These are phyloP conservation scores for Insectozyma bohioensis DNA, from an alignment of 1,139 yeast genomes.

Conservation along the genomic window DNA sequence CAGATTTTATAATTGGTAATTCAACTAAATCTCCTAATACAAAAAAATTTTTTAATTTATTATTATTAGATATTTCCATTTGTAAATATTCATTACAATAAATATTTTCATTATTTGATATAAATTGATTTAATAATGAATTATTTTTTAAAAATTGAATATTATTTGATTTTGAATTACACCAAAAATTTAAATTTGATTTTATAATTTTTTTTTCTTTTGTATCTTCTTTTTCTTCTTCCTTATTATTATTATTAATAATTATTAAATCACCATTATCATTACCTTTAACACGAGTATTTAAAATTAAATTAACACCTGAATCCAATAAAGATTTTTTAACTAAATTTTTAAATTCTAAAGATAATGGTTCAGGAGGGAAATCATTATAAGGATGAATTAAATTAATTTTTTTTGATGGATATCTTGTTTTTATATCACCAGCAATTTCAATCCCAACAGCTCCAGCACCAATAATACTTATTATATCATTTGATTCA, in stretches of 20 bases:
- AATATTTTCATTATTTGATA: slow-evolving; percentile 28
- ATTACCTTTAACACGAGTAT: slow-evolving; percentile 26
- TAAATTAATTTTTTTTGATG: slow-evolving; percentile 34
- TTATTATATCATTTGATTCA: slow-evolving; percentile 22
- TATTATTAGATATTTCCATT: slow-evolving; percentile 20
- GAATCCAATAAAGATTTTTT: slow-evolving; percentile 25
- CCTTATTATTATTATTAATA: slow-evolving; percentile 22
- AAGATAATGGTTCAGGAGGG: slow-evolving; percentile 43
- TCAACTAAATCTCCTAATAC: slow-evolving; percentile 45
- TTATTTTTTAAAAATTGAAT: slow-evolving; percentile 23
- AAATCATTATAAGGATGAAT: slow-evolving; percentile 40
- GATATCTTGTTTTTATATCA: slow-evolving; percentile 37
- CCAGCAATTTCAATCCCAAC: slow-evolving; percentile 53
- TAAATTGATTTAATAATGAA: slow-evolving; percentile 22
- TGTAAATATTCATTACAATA: slow-evolving; percentile 40
- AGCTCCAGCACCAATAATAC: slow-evolving; percentile 51
- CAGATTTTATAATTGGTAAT: slow-evolving; percentile 42
- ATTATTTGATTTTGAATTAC: slow-evolving; percentile 43
- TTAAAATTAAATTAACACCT: slow-evolving; percentile 21
- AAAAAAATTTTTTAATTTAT: slow-evolving; percentile 24
- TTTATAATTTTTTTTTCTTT: slow-evolving; percentile 26
- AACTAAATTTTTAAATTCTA: slow-evolving; percentile 28
- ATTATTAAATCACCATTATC: slow-evolving; percentile 31
- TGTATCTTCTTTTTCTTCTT: too few species aligned
- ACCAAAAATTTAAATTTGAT: slow-evolving; percentile 44